Base-by-base conservation (phyloP, 805 yeast species). In the Crinitomyces ghanaensis region DNA sequence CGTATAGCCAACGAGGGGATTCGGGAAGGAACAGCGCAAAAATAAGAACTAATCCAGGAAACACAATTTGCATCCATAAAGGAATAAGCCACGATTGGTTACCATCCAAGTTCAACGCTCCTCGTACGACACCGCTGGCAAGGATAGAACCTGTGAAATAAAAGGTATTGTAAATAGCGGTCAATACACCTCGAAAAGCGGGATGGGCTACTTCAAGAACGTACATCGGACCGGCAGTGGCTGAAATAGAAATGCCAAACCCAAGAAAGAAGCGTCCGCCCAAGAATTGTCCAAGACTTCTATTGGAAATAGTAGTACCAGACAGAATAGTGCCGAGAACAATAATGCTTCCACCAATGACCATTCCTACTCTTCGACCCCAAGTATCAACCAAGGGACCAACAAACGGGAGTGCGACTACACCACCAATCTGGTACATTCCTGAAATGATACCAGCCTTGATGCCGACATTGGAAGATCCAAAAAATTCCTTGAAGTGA, bases 1-100 rank as follows among this genome's bases (percentile, higher is more conserved):
- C 31, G 30, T 38, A 41, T 15, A 44, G 38, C 48, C 50, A 45
- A 13, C 48, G 34, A 9, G 48, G 48, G 25, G 43, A 34, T 31
- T 44, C 47, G n/a, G 48, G 48, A 16, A 41, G 13, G 21, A 38
- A 31, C 23, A 28, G 25, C 12, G 30, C 35, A 11, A 22, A n/a
- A 3, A 38, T n/a, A 4, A 33, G 6, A 22, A 41, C 41, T 12
- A 39, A n/a, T 19, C 39, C 38, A 12, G 40, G 31, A 22, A 33
- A 35, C 3, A 40, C 17, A 4, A 37, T 6, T 36, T 40, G 44
- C 9, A 43, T 27, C 36, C 40, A 42, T 12, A 37, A 26, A 3
- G 47, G 47, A 29, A 38, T 25, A 11, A 25, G 26, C 44, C 40
- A 43, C 2, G 40, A 26, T 6, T 24, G 19, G 20, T 41, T 39